These are phyloP conservation scores for Ogataea ganodermae DNA, from an alignment of 805 yeast genomes.

Conservation along the genomic window DNA sequence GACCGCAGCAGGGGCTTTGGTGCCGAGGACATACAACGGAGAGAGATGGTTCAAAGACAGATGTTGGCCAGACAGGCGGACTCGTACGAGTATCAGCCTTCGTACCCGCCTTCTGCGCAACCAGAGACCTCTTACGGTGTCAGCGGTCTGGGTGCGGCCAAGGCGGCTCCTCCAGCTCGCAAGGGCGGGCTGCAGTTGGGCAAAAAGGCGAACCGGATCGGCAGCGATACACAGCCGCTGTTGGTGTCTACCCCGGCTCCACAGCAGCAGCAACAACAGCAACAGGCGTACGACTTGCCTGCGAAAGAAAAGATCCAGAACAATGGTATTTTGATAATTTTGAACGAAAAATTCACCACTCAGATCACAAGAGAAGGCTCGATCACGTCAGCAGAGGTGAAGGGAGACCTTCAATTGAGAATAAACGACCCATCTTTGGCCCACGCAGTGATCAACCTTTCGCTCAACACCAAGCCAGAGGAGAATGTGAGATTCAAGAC, in stretches of 20 bases:
- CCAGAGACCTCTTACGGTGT: conserved; percentile 18
- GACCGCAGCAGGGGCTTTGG: conserved; percentile 7
- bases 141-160: conserved; percentile 16
- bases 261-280: conserved; percentile 16
- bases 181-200: conserved; percentile 83
- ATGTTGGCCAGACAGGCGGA: conserved; percentile 64
- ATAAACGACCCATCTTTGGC: conserved; percentile 76
- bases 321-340: conserved; percentile 76
- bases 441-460: conserved; percentile 61
- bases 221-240: conserved; percentile 32
- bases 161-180: conserved; percentile 44
- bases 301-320: conserved; percentile 44
- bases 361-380: conserved; percentile 84
- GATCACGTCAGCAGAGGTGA: conserved; percentile 67
- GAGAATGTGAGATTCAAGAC: conserved; percentile 75
- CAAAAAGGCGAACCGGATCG: conserved; percentile 40
- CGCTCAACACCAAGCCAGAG: conserved; percentile 47
- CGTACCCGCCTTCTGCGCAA: conserved; percentile 26
- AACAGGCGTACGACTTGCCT: conserved; percentile 25
- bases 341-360: conserved; percentile 78
- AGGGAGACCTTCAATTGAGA: conserved; percentile 89
- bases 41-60: conserved; percentile 63
- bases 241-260: conserved; percentile 32
- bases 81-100: conserved; percentile 25
- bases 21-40: conserved; percentile 6